Percentiles rank a stretch among this genome's conserved stretches.
These are phyloP conservation scores for Pythium monospermum DNA, from an alignment of 352 stramenopile genomes.

Conservation along the genomic window DNA sequence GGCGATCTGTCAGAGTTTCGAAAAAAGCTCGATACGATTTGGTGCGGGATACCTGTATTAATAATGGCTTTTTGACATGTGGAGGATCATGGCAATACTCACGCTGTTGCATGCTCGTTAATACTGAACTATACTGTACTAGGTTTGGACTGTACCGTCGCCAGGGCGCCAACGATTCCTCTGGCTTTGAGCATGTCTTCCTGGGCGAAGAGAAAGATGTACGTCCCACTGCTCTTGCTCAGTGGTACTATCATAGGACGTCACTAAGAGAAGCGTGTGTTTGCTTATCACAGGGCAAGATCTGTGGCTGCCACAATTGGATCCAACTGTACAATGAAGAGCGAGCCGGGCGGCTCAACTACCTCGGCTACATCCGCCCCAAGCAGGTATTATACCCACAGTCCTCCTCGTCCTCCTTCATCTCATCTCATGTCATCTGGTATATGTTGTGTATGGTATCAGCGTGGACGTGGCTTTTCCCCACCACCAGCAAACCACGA, in stretches of 20 bases:
- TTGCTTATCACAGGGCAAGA: constrained; percentile 56
- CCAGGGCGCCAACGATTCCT: constrained; percentile 84
- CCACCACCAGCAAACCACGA: constrained; percentile 84
- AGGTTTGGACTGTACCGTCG: constrained; percentile 92
- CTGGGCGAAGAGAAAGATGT: constrained; percentile 94
- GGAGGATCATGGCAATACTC: background rate
- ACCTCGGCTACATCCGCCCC: constrained; percentile 91
- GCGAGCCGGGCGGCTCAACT: constrained; percentile 89
- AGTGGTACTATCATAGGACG: too few relatives aligned
- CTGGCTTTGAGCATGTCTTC: constrained; percentile 97
- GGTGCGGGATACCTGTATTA: constrained; percentile 28
- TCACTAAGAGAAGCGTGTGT: too few relatives aligned
- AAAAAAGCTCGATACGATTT: constrained; percentile 92
- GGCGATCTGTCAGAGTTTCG: constrained; percentile 77
- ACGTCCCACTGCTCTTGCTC: constrained; percentile 9
- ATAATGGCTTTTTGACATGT: background rate
- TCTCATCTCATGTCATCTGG: too few relatives aligned
- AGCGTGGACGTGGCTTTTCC: constrained; percentile 60
- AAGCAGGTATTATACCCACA: constrained; percentile 44
- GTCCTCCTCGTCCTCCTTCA: too few relatives aligned
- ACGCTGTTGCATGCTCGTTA: background rate
- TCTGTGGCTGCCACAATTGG: constrained; percentile 96
- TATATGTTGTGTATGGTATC: background rate
- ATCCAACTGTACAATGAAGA: constrained; percentile 96
- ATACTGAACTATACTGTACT: background rate